These are phyloP conservation scores for Houttuynia cordata DNA, from an alignment of 164 flowering plant genomes.

Conservation along the genomic window DNA sequence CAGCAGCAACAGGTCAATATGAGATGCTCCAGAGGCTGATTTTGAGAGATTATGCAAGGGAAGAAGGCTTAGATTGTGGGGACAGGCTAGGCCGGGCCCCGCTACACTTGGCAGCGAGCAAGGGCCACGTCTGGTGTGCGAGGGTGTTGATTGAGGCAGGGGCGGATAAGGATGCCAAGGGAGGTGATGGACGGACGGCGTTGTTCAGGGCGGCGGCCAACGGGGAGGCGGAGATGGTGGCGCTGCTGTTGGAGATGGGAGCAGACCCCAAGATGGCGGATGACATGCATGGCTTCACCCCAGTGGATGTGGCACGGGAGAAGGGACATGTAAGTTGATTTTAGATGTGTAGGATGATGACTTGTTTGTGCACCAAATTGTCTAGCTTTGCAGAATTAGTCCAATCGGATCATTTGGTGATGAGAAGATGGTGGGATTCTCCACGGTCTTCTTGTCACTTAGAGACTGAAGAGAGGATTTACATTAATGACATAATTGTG, in stretches of 20 bases:
- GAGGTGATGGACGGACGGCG: constrained; percentile 39
- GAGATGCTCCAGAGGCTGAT: constrained; percentile 22
- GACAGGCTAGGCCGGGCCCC: constrained; percentile 37
- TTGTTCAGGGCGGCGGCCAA: constrained; percentile 35
- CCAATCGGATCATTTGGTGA: no score
- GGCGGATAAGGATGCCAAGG: constrained; percentile 30
- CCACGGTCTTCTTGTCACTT: no score
- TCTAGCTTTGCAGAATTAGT: no score
- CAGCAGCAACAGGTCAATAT: constrained; percentile 24
- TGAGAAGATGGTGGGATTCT: no score
- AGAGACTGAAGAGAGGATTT: no score
- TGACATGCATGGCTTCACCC: constrained; percentile 21
- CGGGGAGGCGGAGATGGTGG: constrained; percentile 34
- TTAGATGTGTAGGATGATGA: neutral
- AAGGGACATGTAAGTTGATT: constrained; percentile 32
- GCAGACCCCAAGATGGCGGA: constrained; percentile 34
- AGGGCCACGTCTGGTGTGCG: constrained; percentile 25
- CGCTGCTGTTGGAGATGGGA: constrained; percentile 28
- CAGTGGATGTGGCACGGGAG: constrained; percentile 33
- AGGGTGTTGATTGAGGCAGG: constrained; percentile 32
- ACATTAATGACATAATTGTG: no score
- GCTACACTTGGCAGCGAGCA: constrained; percentile 36
- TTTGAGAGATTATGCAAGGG: neutral
- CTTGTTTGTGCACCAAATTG: no score
- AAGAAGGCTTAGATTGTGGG: constrained; percentile 24